phyloP scores from a whole-genome alignment of 2,329 filamentous ascomycete species.

The Sclerotinia spermophila region DNA sequence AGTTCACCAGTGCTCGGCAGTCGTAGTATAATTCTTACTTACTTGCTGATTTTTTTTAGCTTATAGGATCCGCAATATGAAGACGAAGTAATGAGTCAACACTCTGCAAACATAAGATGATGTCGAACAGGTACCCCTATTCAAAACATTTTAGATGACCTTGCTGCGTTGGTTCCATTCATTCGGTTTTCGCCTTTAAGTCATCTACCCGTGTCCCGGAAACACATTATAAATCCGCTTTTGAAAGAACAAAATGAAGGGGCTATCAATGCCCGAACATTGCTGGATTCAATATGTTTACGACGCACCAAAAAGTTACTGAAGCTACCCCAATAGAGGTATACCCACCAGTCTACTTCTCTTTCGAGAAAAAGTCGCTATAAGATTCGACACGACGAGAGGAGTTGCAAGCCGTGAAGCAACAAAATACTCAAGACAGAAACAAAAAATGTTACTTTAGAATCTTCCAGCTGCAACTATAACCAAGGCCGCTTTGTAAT shows the following conservation, averaged over 20 bases:
- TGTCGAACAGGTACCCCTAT: constrained; percentile 33
- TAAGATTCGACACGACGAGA: constrained; percentile 42
- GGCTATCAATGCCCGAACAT: constrained; percentile 34
- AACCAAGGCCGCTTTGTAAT: constrained; percentile 48
- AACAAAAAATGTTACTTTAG: constrained; percentile 35
- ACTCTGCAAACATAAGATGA: constrained; percentile 43
- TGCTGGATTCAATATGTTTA: constrained; percentile 42
- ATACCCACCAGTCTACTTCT: constrained; percentile 37
- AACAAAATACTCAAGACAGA: constrained; percentile 35
- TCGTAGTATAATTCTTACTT: not conserved
- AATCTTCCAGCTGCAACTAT: constrained; percentile 46
- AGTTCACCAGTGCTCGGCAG: not conserved
- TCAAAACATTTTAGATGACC: constrained; percentile 36
- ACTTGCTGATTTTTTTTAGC: constrained; percentile 38
- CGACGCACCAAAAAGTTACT: constrained; percentile 43
- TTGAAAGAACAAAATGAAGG: constrained; percentile 29
- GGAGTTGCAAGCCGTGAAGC: constrained; percentile 38
- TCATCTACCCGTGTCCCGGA: constrained; percentile 20
- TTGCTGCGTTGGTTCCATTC: constrained; percentile 35
- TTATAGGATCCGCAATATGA: constrained; percentile 47
- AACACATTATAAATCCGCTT: constrained; percentile 26
- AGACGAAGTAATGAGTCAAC: constrained; percentile 44
- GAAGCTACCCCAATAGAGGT: constrained; percentile 34
- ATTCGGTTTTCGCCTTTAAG: constrained; percentile 19
- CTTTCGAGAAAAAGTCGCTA: constrained; percentile 33